Evolutionary conservation across 2,329 filamentous ascomycete genomes (phyloP).

Genomic region (Arthrobotrys entomopaga): DNA sequence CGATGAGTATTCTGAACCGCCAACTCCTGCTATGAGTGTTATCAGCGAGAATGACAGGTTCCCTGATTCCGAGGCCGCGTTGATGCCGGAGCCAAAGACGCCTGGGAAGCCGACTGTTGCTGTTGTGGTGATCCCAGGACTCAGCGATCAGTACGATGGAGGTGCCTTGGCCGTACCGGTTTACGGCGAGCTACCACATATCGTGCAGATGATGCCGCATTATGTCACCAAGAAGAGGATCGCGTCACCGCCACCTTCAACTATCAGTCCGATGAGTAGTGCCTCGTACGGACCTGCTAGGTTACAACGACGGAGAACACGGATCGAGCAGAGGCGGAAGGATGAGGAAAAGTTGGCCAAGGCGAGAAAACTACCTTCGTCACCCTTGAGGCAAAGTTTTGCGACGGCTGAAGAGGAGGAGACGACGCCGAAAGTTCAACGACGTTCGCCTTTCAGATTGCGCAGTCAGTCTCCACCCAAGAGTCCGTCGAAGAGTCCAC

Average conservation of each 20-base stretch:
- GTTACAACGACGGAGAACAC: slow-evolving; percentile 37
- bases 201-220: slow-evolving; percentile 53
- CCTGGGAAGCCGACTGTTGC: slow-evolving; percentile 51
- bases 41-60: slow-evolving; percentile 46
- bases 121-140: slow-evolving; percentile 46
- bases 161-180: slow-evolving; percentile 43
- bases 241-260: slow-evolving; percentile 49
- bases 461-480: slow-evolving; percentile 48
- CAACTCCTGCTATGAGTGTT: slow-evolving; percentile 48
- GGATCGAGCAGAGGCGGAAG: slow-evolving; percentile 42
- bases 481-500: slow-evolving; percentile 29
- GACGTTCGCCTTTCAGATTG: slow-evolving; percentile 30
- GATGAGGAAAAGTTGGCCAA: slow-evolving; percentile 32
- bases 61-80: slow-evolving; percentile 42
- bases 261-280: slow-evolving; percentile 54
- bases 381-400: slow-evolving; percentile 39
- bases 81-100: slow-evolving; percentile 42
- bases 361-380: slow-evolving; percentile 20
- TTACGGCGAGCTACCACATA: slow-evolving; percentile 51
- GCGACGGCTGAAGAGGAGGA: slow-evolving; percentile 21
- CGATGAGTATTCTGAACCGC: slow-evolving; percentile 51
- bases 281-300: slow-evolving; percentile 48
- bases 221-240: slow-evolving; percentile 50
- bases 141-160: slow-evolving; percentile 51
- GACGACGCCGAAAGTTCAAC: slow-evolving; percentile 56